These are phyloP conservation scores for Metschnikowia amazonensis DNA, from an alignment of 805 yeast genomes.

Conservation along the genomic window DNA sequence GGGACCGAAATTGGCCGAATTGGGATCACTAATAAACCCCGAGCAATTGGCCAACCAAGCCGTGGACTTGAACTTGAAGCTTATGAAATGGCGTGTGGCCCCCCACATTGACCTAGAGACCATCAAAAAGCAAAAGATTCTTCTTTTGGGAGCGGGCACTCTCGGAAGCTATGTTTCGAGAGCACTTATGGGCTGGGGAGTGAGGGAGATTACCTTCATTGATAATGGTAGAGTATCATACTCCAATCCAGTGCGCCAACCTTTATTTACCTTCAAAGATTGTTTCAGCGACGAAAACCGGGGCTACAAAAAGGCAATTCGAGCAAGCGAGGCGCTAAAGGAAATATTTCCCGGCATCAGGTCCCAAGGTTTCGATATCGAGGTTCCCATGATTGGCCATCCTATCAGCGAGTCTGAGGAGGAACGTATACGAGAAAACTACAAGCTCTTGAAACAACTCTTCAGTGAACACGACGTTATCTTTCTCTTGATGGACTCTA, in stretches of 20 bases:
- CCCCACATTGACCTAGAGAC: conserved; percentile 73
- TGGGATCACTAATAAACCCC: conserved; percentile 81
- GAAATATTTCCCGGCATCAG: conserved; percentile 76
- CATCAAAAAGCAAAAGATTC: conserved; percentile 56
- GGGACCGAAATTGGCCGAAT: conserved; percentile 78
- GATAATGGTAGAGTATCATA: conserved; percentile 87
- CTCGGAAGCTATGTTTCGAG: conserved; percentile 89
- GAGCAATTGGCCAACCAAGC: conserved; percentile 82
- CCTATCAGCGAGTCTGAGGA: conserved; percentile 53
- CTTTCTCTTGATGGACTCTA: conserved; percentile 83
- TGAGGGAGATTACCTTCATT: conserved; percentile 76
- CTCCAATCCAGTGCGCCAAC: conserved; percentile 95
- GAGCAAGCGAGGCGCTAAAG: conserved; percentile 71
- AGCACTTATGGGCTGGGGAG: conserved; percentile 92
- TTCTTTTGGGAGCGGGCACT: conserved; percentile 94
- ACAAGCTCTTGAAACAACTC: conserved; percentile 47
- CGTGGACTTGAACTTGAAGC: conserved; percentile 80
- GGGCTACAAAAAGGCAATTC: conserved; percentile 70
- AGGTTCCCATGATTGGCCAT: conserved; percentile 97
- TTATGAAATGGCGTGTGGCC: conserved; percentile 96
- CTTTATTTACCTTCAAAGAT: conserved; percentile 78
- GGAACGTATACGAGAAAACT: conserved; percentile 45
- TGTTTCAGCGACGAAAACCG: conserved; percentile 57
- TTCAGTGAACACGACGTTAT: conserved; percentile 70
- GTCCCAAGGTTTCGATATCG: conserved; percentile 58